phyloP scores from a whole-genome alignment of 495 filamentous ascomycete genomes.

The Podospora pseudocomata region DNA sequence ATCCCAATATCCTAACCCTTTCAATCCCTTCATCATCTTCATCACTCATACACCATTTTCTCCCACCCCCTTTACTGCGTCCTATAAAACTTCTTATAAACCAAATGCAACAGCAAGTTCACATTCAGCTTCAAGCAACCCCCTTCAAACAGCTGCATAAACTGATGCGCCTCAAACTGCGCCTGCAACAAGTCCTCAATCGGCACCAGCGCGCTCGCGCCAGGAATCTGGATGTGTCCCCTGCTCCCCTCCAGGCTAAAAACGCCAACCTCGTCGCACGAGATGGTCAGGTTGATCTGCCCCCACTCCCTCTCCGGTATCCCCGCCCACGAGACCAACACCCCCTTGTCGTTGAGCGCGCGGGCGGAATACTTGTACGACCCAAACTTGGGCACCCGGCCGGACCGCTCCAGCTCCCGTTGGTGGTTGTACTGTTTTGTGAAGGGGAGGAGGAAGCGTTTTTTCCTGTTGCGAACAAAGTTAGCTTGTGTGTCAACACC shows the following conservation, averaged over 20 bases:
- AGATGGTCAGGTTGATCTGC: conserved; percentile 88
- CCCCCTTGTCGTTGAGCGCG: conserved; percentile 86
- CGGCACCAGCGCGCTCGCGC: conserved; percentile 82
- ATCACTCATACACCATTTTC: background rate
- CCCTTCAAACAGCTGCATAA: conserved; percentile 83
- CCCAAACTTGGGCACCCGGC: conserved; percentile 92
- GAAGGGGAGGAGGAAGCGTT: conserved; percentile 91
- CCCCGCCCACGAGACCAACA: conserved; percentile 83
- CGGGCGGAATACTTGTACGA: conserved; percentile 94
- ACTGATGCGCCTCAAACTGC: conserved; percentile 94
- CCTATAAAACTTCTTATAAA: conserved; percentile 97
- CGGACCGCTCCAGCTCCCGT: conserved; percentile 83
- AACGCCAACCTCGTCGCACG: conserved; percentile 88
- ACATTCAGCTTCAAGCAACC: conserved; percentile 86
- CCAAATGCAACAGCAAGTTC: conserved; percentile 88
- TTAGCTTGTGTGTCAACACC: conserved; percentile 12
- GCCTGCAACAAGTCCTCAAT: conserved; percentile 93
- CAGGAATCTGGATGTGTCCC: conserved; percentile 93
- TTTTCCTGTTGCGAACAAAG: conserved; percentile 56
- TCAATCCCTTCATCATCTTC: background rate
- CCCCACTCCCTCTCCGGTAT: conserved; percentile 84
- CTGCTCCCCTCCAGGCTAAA: conserved; percentile 90
- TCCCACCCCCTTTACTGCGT: conserved; percentile 53
- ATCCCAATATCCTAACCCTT: background rate
- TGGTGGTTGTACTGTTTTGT: conserved; percentile 99